Conservation (phyloP, 106 monocot genomes). For the Platanthera zijinensis region DNA sequence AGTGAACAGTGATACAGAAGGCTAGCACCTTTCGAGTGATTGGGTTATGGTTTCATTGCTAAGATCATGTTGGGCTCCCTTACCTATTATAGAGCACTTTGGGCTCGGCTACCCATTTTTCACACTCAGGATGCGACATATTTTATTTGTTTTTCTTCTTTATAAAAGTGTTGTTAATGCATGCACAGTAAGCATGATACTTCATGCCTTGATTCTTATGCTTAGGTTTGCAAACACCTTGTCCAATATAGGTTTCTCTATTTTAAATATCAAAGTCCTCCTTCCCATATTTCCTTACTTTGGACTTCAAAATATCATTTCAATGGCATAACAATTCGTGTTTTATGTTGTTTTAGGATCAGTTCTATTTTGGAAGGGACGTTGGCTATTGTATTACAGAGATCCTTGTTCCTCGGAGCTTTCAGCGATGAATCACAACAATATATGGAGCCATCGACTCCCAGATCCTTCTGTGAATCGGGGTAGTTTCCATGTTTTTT, state of each 20-base stretch:
- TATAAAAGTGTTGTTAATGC: background rate
- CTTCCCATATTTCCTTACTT: background rate
- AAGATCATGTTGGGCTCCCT: background rate
- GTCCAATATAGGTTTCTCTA: background rate
- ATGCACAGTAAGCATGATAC: background rate
- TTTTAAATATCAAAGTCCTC: background rate
- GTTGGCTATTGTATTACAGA: background rate
- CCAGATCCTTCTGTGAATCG: conserved; percentile 8
- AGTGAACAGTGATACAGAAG: background rate
- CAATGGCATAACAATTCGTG: background rate
- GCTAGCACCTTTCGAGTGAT: background rate
- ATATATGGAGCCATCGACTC: conserved; percentile 11
- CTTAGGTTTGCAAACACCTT: background rate
- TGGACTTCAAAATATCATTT: background rate
- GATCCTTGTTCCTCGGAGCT: background rate
- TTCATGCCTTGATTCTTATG: background rate
- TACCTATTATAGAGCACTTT: no score
- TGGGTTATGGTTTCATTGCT: background rate
- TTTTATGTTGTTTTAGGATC: background rate
- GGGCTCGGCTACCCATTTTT: no score
- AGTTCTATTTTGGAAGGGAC: background rate
- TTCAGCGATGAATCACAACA: conserved; percentile 4
- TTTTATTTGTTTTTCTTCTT: background rate
- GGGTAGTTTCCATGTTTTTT: conserved; percentile 7
- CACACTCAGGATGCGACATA: no score